Percentiles rank a stretch among this genome's conserved stretches.
These are phyloP conservation scores for Boletellus sp. DNA, from an alignment of 768 basidiomycete genomes.

Conservation along the genomic window DNA sequence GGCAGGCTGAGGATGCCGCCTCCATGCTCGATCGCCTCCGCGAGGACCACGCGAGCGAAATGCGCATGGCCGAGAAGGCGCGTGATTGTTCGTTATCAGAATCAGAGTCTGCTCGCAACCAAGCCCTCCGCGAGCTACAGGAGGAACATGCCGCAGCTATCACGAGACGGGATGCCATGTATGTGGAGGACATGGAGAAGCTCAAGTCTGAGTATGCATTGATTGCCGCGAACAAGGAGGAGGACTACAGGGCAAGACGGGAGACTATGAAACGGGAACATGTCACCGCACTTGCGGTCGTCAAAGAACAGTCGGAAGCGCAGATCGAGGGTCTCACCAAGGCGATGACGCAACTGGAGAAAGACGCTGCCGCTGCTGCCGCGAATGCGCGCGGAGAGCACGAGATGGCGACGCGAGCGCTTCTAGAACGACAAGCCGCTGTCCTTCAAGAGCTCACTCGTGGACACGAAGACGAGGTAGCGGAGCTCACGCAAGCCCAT, in stretches of 20 bases:
- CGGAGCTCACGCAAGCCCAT: conserved; percentile 47
- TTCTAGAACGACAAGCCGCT: conserved; percentile 54
- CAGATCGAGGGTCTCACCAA: conserved; percentile 63
- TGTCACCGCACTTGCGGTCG: conserved; percentile 26
- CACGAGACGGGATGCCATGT: conserved; percentile 60
- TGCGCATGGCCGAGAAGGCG: conserved; percentile 72
- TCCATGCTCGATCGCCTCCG: conserved; percentile 65
- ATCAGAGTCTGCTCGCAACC: conserved; percentile 63
- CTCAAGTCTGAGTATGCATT: conserved; percentile 62
- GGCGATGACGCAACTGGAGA: conserved; percentile 47
- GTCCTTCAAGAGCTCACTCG: conserved; percentile 53
- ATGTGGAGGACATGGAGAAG: conserved; percentile 61
- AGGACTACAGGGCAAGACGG: conserved; percentile 47
- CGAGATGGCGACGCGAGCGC: conserved; percentile 43
- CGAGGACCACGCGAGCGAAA: conserved; percentile 71
- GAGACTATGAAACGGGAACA: conserved; percentile 36
- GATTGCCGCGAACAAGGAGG: conserved; percentile 50
- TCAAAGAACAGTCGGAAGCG: conserved; percentile 34
- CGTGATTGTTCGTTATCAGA: conserved; percentile 71
- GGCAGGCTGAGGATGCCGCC: conserved; percentile 55
- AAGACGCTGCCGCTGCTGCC: conserved; percentile 39
- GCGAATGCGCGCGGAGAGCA: conserved; percentile 42
- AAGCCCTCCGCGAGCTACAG: conserved; percentile 62
- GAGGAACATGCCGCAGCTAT: conserved; percentile 70
- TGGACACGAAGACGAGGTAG: conserved; percentile 54